Evolutionary conservation across 78 protist genomes (phyloP), one percentile per base, ranked within the genome.

Genomic region (Dictyostelium brefeldianum): DNA sequence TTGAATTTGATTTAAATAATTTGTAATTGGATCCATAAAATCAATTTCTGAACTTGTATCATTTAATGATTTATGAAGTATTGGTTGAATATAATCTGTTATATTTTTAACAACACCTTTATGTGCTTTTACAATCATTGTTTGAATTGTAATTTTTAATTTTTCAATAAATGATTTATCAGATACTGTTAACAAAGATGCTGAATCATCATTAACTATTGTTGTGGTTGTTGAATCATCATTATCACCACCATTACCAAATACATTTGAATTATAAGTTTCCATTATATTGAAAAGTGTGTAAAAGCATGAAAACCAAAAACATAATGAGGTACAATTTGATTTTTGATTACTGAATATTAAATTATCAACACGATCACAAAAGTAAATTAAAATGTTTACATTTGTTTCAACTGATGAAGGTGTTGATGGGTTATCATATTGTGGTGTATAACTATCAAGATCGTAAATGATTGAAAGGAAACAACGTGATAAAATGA

Each of bases 281-380:
- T 87, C 93, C 51, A 87, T 25, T 4, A 87, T 51, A 20, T 62
- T 48, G 31, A 41, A 51, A 2, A 87, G 5, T 15, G 69, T 2
- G 15, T 53, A 77, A 6, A 87, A 47, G 31, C 77, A 77, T 57
- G 93, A 87, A 51, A 87, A 64, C 93, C 93, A 87, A 36, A 65
- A 87, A 43, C 85, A 77, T 54, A 78, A 8, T 18, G 56, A 17
- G 0, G 53, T 54, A 47, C 57, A 56, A n/a, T 59, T 47, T n/a
- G 67, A 27, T 22, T 77, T 80, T 22, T 65, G 56, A 11, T 74
- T 82, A n/a, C 54, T 56, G 20, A 53, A 48, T 4, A 87, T 6
- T 47, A 65, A 3, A 9, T 59, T 48, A 31, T 62, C 67, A n/a
- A 87, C 54, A n/a, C 48, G 51, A n/a, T 77, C 84, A 50, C 79